These are phyloP conservation scores for Spizellomyces punctatus DNA, from an alignment of 192 early-diverging fungal genomes.

Conservation along the genomic window DNA sequence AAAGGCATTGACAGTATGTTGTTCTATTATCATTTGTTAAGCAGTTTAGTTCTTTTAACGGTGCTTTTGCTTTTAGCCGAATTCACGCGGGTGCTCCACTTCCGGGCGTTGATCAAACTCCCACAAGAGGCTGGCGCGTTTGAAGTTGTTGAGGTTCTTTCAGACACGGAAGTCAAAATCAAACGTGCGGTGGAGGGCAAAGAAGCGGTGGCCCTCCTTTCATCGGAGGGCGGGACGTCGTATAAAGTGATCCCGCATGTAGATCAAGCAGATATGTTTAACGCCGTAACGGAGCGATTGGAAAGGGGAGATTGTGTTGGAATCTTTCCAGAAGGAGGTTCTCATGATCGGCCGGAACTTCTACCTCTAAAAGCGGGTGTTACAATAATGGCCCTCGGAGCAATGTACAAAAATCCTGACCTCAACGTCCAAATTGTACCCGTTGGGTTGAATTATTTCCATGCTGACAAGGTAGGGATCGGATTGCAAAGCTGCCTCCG, in stretches of 20 bases:
- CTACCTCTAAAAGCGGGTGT: constrained; percentile 88
- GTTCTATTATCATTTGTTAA: background rate
- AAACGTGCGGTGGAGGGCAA: constrained; percentile 77
- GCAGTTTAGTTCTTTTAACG: background rate
- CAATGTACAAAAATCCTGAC: constrained; percentile 81
- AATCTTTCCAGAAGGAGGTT: constrained; percentile 98
- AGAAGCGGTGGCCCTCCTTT: constrained; percentile 65
- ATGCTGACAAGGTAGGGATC: constrained; percentile 61
- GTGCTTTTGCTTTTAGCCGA: constrained; percentile 14
- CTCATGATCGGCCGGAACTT: constrained; percentile 95
- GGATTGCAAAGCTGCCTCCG: background rate
- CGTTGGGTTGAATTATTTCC: constrained; percentile 92
- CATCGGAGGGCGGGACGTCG: constrained; percentile 33
- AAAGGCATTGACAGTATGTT: constrained; percentile 60
- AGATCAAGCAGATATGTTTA: constrained; percentile 87
- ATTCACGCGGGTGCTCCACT: constrained; percentile 69
- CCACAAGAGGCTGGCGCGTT: constrained; percentile 62
- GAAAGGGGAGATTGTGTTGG: constrained; percentile 79
- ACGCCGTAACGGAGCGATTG: constrained; percentile 78
- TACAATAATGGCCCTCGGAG: constrained; percentile 71
- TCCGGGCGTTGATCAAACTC: constrained; percentile 65
- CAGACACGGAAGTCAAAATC: constrained; percentile 79
- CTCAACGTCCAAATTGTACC: constrained; percentile 94
- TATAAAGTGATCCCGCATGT: constrained; percentile 71
- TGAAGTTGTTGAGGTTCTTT: constrained; percentile 76